Conservation (phyloP, 495 filamentous ascomycete species). For the Xylaria telfairii region DNA sequence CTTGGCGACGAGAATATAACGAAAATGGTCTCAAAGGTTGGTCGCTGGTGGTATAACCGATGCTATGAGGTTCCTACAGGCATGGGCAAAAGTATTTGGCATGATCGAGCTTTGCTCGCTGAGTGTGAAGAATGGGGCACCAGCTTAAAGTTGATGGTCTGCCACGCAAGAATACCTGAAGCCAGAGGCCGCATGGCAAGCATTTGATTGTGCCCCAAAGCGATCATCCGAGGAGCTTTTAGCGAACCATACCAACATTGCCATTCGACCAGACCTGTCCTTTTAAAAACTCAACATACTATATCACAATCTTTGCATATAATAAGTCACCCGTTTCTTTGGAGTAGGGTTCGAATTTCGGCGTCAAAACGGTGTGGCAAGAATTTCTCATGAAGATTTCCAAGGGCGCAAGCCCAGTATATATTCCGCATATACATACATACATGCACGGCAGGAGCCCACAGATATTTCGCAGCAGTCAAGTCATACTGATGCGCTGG, state of each 20-base stretch:
- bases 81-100: conserved; percentile 76
- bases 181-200: conserved; percentile 49
- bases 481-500: not conserved
- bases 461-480: conserved; percentile 18
- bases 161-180: conserved; percentile 71
- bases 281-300: not conserved
- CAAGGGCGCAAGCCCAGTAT: conserved; percentile 38
- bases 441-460: conserved; percentile 31
- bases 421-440: conserved; percentile 27
- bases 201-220: conserved; percentile 39
- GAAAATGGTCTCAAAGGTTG: conserved; percentile 89
- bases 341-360: conserved; percentile 6
- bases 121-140: conserved; percentile 89
- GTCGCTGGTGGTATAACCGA: conserved; percentile 93
- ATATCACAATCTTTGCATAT: conserved; percentile 18
- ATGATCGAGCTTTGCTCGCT: conserved; percentile 72
- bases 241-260: not conserved
- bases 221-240: not conserved
- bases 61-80: conserved; percentile 79
- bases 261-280: not conserved
- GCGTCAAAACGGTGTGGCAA: conserved; percentile 28
- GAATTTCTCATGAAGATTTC: conserved; percentile 35
- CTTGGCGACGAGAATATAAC: conserved; percentile 80
- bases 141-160: conserved; percentile 88
- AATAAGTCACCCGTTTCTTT: conserved; percentile 1